Base-by-base conservation (phyloP, 169 alveolate genomes). In the Cryptosporidium canis region DNA sequence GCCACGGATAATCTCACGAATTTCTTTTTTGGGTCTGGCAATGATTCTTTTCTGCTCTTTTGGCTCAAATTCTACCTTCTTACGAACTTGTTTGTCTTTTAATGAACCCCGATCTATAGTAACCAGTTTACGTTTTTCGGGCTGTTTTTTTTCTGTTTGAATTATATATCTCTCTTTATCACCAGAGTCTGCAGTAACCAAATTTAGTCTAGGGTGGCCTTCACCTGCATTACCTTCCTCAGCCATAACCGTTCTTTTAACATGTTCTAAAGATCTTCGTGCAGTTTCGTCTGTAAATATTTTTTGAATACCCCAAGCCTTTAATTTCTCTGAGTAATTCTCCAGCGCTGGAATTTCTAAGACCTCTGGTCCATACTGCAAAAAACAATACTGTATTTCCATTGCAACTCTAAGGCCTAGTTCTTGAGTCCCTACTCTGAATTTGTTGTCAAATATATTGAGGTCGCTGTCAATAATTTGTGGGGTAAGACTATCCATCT, bases 301-400 rank as follows among this genome's bases (percentile, higher is more conserved):
- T 2, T 37, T 56, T 5, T 55, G 21, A n/a, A 77, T 44, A 24
- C 87, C 87, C 68, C 70, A 77, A 27, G 24, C 58, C 44, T 45
- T 77, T 41, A 77, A 16, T n/a, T 24, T 33, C 18, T 56, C 63
- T 6, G 35, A 29, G 39, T 77, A 77, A 43, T 24, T 53, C 33
- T 56, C 87, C 24, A 77, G 37, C 21, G 87, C 87, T 44, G 87
- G 87, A 21, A 77, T 77, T 58, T 77, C 77, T 6, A 77, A 44
- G 61, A 77, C 72, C 12, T 77, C 87, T 18, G 87, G 9, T 0
- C 87, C 87, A 77, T 77, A 77, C 39, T 58, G 72, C 14, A 77
- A 61, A n/a, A 77, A 44, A 39, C 87, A 77, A 16, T 77, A 77
- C 24, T 77, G 87, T 8, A 77, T 58, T 41, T 77, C 87, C 31